Evolutionary conservation across 192 early-diverging fungal species (phyloP).

Genomic region (Backusella liffmaniae): DNA sequence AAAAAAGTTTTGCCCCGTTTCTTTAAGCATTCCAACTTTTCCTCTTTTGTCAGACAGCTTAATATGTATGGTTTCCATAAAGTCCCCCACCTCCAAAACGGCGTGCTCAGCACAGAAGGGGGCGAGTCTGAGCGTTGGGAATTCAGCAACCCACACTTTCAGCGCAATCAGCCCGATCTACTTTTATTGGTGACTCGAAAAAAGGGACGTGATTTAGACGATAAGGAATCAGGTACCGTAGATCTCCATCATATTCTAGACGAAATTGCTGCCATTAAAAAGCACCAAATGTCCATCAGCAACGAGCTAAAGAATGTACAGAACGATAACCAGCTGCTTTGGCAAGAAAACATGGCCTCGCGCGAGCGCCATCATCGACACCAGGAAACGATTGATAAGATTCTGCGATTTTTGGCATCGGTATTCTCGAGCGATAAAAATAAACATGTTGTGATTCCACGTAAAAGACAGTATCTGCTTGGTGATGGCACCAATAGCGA

Average conservation of each 20-base stretch:
- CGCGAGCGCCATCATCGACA: conserved; percentile 83
- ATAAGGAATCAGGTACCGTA: conserved; percentile 52
- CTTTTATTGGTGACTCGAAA: conserved; percentile 86
- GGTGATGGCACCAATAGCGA: conserved; percentile 9
- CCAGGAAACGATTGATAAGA: conserved; percentile 93
- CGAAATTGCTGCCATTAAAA: conserved; percentile 88
- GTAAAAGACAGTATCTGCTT: conserved; percentile 44
- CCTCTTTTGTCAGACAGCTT: conserved; percentile 86
- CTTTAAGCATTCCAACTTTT: conserved; percentile 93
- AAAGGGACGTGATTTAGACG: conserved; percentile 51
- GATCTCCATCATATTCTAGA: conserved; percentile 60
- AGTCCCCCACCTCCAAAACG: conserved; percentile 87
- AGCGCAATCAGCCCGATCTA: conserved; percentile 85
- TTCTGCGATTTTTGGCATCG: conserved; percentile 86
- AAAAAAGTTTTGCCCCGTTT: conserved; percentile 71
- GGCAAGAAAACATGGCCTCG: conserved; percentile 75
- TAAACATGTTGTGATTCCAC: conserved; percentile 46
- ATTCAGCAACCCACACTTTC: conserved; percentile 89
- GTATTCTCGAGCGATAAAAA: conserved; percentile 71
- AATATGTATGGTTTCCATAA: conserved; percentile 99
- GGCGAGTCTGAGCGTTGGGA: conserved; percentile 80
- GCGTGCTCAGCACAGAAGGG: conserved; percentile 71
- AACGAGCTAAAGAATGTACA: conserved; percentile 86
- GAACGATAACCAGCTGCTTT: conserved; percentile 83
- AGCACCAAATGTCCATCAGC: conserved; percentile 90